These are phyloP conservation scores for Artomyces pyxidatus DNA, from an alignment of 768 basidiomycete species.

Conservation along the genomic window DNA sequence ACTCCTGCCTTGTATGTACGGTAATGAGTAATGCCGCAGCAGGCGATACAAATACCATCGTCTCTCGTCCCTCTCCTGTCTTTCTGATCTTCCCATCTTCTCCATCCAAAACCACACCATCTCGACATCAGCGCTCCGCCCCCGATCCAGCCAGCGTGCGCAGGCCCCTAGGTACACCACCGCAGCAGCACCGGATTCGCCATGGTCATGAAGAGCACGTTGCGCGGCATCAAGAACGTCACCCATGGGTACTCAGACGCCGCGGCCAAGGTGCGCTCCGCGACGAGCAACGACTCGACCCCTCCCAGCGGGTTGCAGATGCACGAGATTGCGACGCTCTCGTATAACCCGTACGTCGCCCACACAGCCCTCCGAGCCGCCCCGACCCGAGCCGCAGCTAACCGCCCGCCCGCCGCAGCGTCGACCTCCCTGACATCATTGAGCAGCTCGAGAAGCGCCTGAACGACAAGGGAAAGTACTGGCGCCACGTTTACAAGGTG, in stretches of 20 bases:
- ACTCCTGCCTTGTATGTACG: too few species aligned
- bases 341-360: constrained; percentile 77
- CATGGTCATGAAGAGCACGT: constrained; percentile 43
- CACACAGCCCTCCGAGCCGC: constrained; percentile 17
- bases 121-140: too few species aligned
- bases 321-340: constrained; percentile 94
- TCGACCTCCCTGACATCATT: constrained; percentile 96
- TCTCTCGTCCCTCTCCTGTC: too few species aligned
- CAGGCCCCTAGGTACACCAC: too few species aligned
- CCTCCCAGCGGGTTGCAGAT: constrained; percentile 93
- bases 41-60: too few species aligned
- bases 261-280: constrained; percentile 90
- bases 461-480: constrained; percentile 98
- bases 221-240: constrained; percentile 86
- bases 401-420: constrained; percentile 30
- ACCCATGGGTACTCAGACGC: constrained; percentile 91
- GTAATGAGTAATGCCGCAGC: too few species aligned
- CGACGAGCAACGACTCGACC: constrained; percentile 94
- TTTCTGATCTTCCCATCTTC: too few species aligned
- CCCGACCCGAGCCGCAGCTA: neutral
- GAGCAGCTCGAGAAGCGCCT: constrained; percentile 96
- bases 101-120: too few species aligned
- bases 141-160: too few species aligned
- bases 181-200: too few species aligned
- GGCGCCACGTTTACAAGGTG: constrained; percentile 98